phyloP scores from a whole-genome alignment of 352 stramenopile genomes.

The Globisporangium rhizosaccharum region DNA sequence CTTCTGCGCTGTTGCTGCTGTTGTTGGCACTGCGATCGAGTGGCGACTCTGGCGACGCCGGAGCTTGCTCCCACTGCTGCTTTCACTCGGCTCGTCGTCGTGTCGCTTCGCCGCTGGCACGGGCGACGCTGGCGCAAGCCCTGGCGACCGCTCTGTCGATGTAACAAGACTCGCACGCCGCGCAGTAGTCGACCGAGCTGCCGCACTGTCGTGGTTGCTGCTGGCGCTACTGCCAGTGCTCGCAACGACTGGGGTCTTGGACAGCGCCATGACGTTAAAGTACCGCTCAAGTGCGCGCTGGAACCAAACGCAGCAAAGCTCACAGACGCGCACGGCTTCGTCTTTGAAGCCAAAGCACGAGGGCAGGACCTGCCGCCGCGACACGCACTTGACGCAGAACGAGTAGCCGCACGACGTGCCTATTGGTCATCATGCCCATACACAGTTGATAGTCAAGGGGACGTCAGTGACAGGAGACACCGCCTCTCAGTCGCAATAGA shows the following conservation, averaged over 20 bases:
- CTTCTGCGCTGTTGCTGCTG: conserved; percentile 11
- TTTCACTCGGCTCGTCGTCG: conserved; percentile 15
- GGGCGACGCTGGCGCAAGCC: neutral
- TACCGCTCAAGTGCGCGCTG: conserved; percentile 62
- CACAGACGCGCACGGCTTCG: conserved; percentile 46
- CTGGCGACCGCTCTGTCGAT: conserved; percentile 9
- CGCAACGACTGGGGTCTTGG: conserved; percentile 14
- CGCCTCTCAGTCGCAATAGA: neutral
- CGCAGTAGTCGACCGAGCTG: neutral
- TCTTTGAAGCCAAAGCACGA: conserved; percentile 50
- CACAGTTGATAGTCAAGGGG: too few relatives aligned
- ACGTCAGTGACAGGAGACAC: neutral
- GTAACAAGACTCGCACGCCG: neutral
- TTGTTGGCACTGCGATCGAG: conserved; percentile 19
- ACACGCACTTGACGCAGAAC: conserved; percentile 63
- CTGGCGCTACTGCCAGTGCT: neutral
- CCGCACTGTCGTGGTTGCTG: neutral
- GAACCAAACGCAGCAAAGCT: conserved; percentile 57
- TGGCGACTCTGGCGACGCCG: conserved; percentile 15
- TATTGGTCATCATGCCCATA: neutral
- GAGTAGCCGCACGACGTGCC: conserved; percentile 40
- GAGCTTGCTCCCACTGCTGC: conserved; percentile 18
- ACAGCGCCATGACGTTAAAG: conserved; percentile 52
- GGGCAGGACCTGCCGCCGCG: conserved; percentile 48
- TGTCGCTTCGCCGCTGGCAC: conserved; percentile 21